Evolutionary conservation across 225 moss, liverwort and hornwort genomes (phyloP).

Genomic region (Thuidium tamariscinum): DNA sequence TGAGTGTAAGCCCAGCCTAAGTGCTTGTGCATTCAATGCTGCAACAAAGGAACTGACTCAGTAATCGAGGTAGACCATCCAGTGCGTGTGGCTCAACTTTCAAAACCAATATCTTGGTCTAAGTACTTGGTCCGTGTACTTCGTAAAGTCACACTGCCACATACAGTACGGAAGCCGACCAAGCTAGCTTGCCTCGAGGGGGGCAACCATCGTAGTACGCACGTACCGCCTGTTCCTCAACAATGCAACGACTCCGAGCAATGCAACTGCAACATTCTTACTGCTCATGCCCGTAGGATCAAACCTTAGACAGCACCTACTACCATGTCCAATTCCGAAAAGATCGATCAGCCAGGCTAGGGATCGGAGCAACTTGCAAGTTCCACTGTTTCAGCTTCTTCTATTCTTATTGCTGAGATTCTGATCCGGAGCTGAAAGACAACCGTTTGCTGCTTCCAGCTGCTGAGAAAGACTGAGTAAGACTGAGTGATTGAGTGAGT

Average conservation of each 20-base stretch:
- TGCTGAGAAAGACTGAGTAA: not conserved
- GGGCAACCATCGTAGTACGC: not conserved
- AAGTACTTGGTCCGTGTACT: not conserved
- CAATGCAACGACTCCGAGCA: not conserved
- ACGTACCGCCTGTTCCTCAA: not conserved
- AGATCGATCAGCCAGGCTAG: too few relatives aligned
- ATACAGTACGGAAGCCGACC: not conserved
- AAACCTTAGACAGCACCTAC: not conserved
- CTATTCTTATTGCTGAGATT: not conserved
- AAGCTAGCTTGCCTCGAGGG: not conserved
- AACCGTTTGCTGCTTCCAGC: not conserved
- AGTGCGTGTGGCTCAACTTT: not conserved
- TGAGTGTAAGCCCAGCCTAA: not conserved
- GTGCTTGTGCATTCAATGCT: not conserved
- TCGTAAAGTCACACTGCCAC: not conserved
- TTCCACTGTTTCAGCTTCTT: not conserved
- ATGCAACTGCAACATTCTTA: not conserved
- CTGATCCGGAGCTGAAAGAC: not conserved
- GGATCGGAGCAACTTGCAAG: not conserved
- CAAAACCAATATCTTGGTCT: not conserved
- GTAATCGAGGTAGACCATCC: not conserved
- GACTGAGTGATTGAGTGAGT: too few relatives aligned
- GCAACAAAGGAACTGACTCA: not conserved
- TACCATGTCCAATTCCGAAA: not conserved
- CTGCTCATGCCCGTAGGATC: not conserved